Base-by-base conservation (phyloP, 805 yeast species). In the Starmerella bombi region DNA sequence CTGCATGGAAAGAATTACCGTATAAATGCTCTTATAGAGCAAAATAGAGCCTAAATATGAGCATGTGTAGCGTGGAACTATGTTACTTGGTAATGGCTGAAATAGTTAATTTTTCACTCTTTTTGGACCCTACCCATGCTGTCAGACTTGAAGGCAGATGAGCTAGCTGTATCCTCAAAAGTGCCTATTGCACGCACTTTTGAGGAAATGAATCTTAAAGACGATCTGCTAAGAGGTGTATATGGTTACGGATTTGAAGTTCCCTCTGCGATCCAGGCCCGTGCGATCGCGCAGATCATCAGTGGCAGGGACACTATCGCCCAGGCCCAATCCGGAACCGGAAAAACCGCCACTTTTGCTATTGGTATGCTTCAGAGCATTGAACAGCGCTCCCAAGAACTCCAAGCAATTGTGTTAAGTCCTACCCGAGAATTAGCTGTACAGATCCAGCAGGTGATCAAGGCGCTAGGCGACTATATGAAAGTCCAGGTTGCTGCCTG, bases 291-390 rank as follows among this genome's bases (percentile, higher is more conserved):
- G 58, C 88, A 80, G 55, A 79, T 80, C 51, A 76, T 80, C 45
- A 71, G 74, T 43, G 86, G 86, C 33, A 63, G 77, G 54, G 88
- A 80, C 55, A 67, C 72, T 0, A 69, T 91, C 49, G 98, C 98
- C 46, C 98, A 91, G 68, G 97, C 98, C 44, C 98, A 91, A 67
- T 84, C 95, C 28, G 98, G 98, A 65, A 91, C 98, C 37, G 98
- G 98, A 66, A 91, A 91, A 69, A 91, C 98, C 22, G 98, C 97
- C 50, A 91, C 98, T 36, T 91, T 91, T 70, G 73, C 96, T 49
- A 88, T 91, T 51, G 88, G 94, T 20, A 81, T 85, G 70, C 67
- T 91, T 50, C 93, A 91, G 64, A 81, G 74, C 49, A 72, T 91
- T 41, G 94, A 88, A 53, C 67, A 77, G 42, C 72, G 70, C 48